Percentiles rank a stretch among this genome's conserved stretches.
These are phyloP conservation scores for Vitis rupestris DNA, from an alignment of 164 flowering plant species.

Conservation along the genomic window DNA sequence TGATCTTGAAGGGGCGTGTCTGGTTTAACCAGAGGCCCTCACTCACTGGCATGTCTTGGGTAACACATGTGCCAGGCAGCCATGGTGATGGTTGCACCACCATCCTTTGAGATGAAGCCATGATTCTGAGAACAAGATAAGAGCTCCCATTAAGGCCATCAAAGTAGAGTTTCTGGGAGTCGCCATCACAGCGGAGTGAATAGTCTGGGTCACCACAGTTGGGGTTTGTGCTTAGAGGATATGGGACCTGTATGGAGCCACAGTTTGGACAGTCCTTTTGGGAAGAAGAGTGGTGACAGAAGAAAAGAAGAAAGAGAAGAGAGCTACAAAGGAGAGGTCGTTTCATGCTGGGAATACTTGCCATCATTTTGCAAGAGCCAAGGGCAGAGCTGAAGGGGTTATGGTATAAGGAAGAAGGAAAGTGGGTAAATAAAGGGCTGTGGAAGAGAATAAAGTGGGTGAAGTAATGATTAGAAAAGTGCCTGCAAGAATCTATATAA, in stretches of 20 bases:
- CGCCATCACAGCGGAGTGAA: slow-evolving; percentile 46
- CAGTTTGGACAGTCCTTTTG: slow-evolving; percentile 55
- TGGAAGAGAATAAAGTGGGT: slow-evolving; percentile 40
- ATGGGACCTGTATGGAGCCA: slow-evolving; percentile 58
- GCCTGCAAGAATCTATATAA: slow-evolving; percentile 25
- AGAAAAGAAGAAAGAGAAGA: slow-evolving; percentile 21
- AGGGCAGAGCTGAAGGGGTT: slow-evolving; percentile 15
- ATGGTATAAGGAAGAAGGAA: slow-evolving; percentile 18
- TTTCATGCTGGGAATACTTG: slow-evolving; percentile 1
- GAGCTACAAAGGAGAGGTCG: slow-evolving; percentile 4
- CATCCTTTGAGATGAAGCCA: slow-evolving; percentile 38
- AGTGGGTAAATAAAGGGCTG: slow-evolving; percentile 22
- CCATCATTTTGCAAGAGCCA: slow-evolving; percentile 23
- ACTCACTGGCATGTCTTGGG: slow-evolving; percentile 46
- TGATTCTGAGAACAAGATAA: slow-evolving; percentile 43
- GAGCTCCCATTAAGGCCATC: slow-evolving; percentile 57
- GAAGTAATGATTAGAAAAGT: slow-evolving; percentile 16
- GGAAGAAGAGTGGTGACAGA: slow-evolving; percentile 24
- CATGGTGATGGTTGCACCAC: slow-evolving; percentile 62
- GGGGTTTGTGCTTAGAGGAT: slow-evolving; percentile 59
- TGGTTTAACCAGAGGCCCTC: slow-evolving; percentile 65
- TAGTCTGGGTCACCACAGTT: slow-evolving; percentile 54
- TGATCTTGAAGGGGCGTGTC: slow-evolving; percentile 59
- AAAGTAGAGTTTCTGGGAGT: slow-evolving; percentile 45
- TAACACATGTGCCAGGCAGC: slow-evolving; percentile 41